Base-by-base conservation (phyloP, 495 filamentous ascomycete genomes). In the Aspergillus bridgeri region DNA sequence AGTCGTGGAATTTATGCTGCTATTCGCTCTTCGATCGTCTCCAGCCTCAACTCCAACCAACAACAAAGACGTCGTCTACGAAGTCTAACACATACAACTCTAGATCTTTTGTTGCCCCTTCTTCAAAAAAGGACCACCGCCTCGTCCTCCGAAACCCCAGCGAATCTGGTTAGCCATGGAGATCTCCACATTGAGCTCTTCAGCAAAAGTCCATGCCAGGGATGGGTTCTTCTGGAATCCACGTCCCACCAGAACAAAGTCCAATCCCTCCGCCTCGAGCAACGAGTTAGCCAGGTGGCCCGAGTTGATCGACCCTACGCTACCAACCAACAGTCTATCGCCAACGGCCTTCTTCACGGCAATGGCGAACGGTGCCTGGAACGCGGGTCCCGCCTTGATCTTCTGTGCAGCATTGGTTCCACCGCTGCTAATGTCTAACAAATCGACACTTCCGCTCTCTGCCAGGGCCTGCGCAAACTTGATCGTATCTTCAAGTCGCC, bases 281-380 rank as follows among this genome's bases (percentile, higher is more conserved):
- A 80, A 53, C 51, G 79, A 60, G 53, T 88, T 79, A 5, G 86
- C 88, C 60, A 81, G 72, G 22, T 69, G 67, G 0, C 82, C 88
- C 21, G 72, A 81, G 45, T 81, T 84, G 65, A 91, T 89, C 9
- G 66, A 75, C 0, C 88, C 88, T 0, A 91, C 88, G 6, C 83
- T 9, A 7, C 52, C 20, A 11, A 54, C 52, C 33, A 25, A 13
- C 52, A 54, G 42, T 63, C 77, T 82, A 58, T 85, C 79, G 2
- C 84, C 85, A 19, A 89, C 74, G 7, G 81, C 83, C 64, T 85
- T 76, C 73, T 86, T 83, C n/a, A 90, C 75, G 13, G 73, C 79
- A 15, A 80, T 70, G 1, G 88, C 79, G 55, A 86, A 85, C n/a
- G 77, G 79, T 6, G 79, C 82, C 70, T 92, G 89, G 75, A 89